These are phyloP conservation scores for Diaporthe australafricana DNA, from an alignment of 2,329 filamentous ascomycete species.

Conservation along the genomic window DNA sequence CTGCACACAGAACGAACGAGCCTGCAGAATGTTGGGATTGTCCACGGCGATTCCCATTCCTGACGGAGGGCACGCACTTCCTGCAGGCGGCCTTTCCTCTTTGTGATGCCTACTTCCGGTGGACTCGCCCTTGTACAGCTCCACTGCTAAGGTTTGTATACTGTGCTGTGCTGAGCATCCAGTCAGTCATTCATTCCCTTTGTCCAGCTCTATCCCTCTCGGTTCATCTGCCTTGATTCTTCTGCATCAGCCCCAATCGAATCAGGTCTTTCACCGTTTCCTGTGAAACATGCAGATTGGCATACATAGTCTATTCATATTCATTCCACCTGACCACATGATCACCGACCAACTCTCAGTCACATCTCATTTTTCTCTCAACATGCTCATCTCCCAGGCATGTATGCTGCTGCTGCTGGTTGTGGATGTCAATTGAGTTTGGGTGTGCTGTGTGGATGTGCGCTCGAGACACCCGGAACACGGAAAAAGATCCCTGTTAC, in stretches of 20 bases:
- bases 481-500: background rate
- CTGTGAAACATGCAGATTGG: constrained; percentile 24
- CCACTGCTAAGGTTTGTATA: background rate
- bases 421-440: too few species aligned
- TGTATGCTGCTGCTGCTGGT: background rate
- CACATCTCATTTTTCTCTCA: background rate
- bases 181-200: background rate
- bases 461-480: background rate
- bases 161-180: background rate
- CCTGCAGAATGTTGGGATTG: constrained; percentile 8
- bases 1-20: constrained; percentile 6
- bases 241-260: background rate
- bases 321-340: background rate
- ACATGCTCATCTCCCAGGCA: background rate
- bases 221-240: background rate
- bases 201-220: too few species aligned
- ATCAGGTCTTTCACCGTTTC: background rate
- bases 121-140: background rate
- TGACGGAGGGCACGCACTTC: background rate
- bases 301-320: background rate
- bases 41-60: background rate
- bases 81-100: background rate
- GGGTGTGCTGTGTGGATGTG: background rate
- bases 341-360: background rate
- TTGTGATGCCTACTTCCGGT: too few species aligned